phyloP scores from a whole-genome alignment of 129 eudicot genomes.

The Chrysanthemum makinoi region DNA sequence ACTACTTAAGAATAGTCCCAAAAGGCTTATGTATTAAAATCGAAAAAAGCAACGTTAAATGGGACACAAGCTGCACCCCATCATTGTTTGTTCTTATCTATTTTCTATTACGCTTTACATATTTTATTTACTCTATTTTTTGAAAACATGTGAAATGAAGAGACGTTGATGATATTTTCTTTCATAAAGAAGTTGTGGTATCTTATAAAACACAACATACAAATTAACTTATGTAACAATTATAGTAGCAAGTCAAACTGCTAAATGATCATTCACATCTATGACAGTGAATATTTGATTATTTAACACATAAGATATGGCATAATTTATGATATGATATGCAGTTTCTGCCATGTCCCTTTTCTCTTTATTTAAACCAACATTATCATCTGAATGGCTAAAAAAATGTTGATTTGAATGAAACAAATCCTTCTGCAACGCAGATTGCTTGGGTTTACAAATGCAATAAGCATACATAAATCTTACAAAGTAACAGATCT shows the following conservation, averaged over 20 bases:
- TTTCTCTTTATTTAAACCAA: not conserved
- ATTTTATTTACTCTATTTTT: not conserved
- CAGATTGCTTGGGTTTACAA: too few relatives aligned
- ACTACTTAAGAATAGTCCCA: slow-evolving; percentile 21
- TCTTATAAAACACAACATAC: too few relatives aligned
- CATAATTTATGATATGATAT: not conserved
- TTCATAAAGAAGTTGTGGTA: not conserved
- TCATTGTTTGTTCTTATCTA: slow-evolving; percentile 25
- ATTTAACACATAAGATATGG: too few relatives aligned
- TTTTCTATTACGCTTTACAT: not conserved
- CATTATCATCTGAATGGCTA: too few relatives aligned
- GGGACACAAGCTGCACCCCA: slow-evolving; percentile 33
- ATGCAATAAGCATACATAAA: too few relatives aligned
- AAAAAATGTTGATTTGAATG: too few relatives aligned
- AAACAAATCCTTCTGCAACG: too few relatives aligned
- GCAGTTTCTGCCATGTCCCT: not conserved
- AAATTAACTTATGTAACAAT: too few relatives aligned
- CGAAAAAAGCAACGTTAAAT: slow-evolving; percentile 23
- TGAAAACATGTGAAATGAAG: not conserved
- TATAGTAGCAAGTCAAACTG: too few relatives aligned
- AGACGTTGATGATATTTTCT: not conserved
- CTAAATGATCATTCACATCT: too few relatives aligned
- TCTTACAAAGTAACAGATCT: too few relatives aligned
- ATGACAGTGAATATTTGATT: too few relatives aligned
- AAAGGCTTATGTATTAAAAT: slow-evolving; percentile 24